phyloP scores from a whole-genome alignment of 2,329 filamentous ascomycete species.

The Nemania sp. region DNA sequence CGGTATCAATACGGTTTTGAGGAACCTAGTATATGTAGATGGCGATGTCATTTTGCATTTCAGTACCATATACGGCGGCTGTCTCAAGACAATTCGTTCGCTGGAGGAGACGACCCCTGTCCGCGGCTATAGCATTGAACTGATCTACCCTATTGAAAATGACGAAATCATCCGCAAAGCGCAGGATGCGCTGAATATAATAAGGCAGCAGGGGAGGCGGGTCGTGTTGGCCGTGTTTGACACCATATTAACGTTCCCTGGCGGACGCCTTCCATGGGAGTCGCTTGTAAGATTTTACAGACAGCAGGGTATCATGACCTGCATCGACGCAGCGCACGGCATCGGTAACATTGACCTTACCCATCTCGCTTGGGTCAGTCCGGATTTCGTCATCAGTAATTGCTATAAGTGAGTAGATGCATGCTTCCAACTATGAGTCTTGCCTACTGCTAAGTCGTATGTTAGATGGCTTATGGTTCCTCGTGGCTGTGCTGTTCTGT shows the following conservation, averaged over 20 bases:
- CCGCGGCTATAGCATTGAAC: slow-evolving; percentile 50
- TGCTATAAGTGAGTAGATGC: slow-evolving; percentile 59
- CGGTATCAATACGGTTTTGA: slow-evolving; percentile 66
- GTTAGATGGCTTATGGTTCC: slow-evolving; percentile 70
- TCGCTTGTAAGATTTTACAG: slow-evolving; percentile 59
- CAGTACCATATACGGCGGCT: slow-evolving; percentile 67
- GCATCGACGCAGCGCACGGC: slow-evolving; percentile 72
- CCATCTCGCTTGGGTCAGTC: slow-evolving; percentile 57
- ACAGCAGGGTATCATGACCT: slow-evolving; percentile 62
- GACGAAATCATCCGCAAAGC: slow-evolving; percentile 59
- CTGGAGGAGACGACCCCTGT: slow-evolving; percentile 60
- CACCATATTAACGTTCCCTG: slow-evolving; percentile 68
- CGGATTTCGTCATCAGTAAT: slow-evolving; percentile 75
- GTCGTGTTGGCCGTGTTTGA: slow-evolving; percentile 71
- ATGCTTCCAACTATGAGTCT: not conserved
- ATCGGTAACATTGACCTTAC: slow-evolving; percentile 69
- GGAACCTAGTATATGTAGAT: slow-evolving; percentile 62
- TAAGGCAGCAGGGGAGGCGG: slow-evolving; percentile 53
- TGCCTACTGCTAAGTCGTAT: slow-evolving; percentile 3
- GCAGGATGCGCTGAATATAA: slow-evolving; percentile 51
- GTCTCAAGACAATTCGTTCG: slow-evolving; percentile 64
- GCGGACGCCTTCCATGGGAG: slow-evolving; percentile 72
- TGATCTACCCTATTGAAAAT: slow-evolving; percentile 63
- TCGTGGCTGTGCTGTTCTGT: slow-evolving; percentile 69
- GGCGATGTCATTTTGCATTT: slow-evolving; percentile 71